Evolutionary conservation across 768 basidiomycete genomes (phyloP).

Genomic region (Strobilomyces confusus): DNA sequence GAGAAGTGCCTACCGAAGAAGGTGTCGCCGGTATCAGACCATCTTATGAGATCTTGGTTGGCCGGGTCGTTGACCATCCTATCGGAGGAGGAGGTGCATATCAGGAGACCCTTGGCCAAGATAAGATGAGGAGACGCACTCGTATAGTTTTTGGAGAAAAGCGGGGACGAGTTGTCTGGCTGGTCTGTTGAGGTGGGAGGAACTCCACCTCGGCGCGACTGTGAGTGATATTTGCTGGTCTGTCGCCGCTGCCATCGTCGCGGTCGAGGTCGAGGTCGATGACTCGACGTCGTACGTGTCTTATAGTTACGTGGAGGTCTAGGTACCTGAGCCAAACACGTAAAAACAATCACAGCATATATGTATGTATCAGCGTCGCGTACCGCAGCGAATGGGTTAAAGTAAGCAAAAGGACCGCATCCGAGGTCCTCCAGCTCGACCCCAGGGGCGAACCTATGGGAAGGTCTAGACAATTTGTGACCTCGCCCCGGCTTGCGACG

Average conservation of each 20-base stretch:
- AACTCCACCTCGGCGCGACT: constrained; percentile 37
- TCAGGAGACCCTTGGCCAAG: constrained; percentile 6
- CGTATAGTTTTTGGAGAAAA: constrained; percentile 90
- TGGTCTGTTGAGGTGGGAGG: constrained; percentile 42
- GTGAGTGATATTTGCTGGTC: constrained; percentile 59
- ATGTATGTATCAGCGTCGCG: no score
- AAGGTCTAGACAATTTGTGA: no score
- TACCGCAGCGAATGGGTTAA: no score
- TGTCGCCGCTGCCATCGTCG: constrained; percentile 39
- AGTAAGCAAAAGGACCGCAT: no score
- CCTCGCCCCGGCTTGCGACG: constrained; percentile 60
- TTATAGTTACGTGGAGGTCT: constrained; percentile 3
- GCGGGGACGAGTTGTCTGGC: constrained; percentile 62
- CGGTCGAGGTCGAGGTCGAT: constrained; percentile 3
- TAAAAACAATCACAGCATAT: constrained; percentile 30
- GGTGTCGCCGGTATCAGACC: constrained; percentile 88
- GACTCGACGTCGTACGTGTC: background rate
- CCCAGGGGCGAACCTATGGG: no score
- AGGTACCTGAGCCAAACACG: background rate
- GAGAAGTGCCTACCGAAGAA: constrained; percentile 67
- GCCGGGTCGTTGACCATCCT: constrained; percentile 91
- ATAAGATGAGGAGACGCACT: constrained; percentile 46
- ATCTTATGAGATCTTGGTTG: constrained; percentile 82
- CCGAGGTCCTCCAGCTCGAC: no score
- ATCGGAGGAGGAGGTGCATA: constrained; percentile 10